phyloP scores from a whole-genome alignment of 306 rosid genomes.

The Citrullus mucosospermus region DNA sequence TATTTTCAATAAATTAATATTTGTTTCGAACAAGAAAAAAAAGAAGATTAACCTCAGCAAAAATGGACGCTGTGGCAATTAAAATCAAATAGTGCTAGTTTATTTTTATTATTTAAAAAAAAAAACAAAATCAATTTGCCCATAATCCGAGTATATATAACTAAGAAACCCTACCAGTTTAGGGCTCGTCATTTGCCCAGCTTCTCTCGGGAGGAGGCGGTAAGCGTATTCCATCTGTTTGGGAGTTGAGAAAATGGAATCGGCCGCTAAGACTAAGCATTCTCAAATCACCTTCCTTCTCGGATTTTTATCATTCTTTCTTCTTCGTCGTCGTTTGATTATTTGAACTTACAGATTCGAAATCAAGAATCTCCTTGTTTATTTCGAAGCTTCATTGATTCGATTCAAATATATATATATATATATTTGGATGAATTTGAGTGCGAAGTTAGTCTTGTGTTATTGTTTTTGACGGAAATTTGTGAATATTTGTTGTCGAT shows the following conservation, averaged over 20 bases:
- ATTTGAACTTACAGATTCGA: background rate
- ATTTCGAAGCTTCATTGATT: background rate
- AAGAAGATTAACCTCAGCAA: too few relatives aligned
- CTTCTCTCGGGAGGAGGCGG: background rate
- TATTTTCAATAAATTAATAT: too few relatives aligned
- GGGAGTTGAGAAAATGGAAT: background rate
- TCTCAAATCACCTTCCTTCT: background rate
- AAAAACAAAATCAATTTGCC: too few relatives aligned
- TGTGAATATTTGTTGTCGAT: background rate
- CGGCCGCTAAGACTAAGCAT: background rate
- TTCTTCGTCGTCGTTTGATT: background rate
- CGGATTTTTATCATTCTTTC: background rate
- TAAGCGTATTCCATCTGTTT: background rate
- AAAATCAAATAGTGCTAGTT: too few relatives aligned
- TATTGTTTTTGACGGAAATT: background rate
- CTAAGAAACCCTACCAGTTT: background rate
- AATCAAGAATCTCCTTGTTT: background rate
- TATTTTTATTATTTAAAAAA: too few relatives aligned
- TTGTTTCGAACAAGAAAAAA: too few relatives aligned
- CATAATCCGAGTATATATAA: background rate
- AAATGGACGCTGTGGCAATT: too few relatives aligned
- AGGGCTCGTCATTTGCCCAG: background rate
- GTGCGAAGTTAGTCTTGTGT: background rate
- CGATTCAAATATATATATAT: background rate
- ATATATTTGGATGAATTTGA: background rate